phyloP scores from a whole-genome alignment of 73 alveolate species.

The Durusdinium trenchii region DNA sequence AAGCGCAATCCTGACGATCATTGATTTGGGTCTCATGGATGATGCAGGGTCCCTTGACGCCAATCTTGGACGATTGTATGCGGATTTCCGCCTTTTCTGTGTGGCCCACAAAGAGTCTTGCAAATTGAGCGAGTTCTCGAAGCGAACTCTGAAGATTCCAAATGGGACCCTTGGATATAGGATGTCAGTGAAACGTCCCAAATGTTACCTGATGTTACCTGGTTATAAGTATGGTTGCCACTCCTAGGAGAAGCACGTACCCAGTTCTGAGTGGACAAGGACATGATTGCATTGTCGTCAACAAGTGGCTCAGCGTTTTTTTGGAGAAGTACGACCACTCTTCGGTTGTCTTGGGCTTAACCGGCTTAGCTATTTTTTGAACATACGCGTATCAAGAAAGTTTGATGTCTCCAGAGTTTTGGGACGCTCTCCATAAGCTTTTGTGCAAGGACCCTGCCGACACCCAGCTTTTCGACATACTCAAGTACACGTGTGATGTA shows the following conservation, averaged over 20 bases:
- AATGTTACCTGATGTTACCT: not conserved
- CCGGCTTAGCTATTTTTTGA: not conserved
- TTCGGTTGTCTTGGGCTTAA: not conserved
- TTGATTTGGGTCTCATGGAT: not conserved
- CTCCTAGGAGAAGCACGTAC: not conserved
- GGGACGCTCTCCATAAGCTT: too few relatives aligned
- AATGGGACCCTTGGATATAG: not conserved
- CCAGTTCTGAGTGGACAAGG: not conserved
- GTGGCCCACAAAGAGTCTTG: not conserved
- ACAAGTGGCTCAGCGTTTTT: not conserved
- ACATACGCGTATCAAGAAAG: not conserved
- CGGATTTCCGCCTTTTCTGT: not conserved
- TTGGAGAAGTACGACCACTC: not conserved
- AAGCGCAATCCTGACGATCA: not conserved
- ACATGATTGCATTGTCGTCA: not conserved
- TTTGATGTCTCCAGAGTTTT: not conserved
- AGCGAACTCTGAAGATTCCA: not conserved
- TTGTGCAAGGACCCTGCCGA: not conserved
- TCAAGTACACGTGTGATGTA: not conserved
- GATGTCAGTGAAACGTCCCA: not conserved
- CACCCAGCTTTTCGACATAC: not conserved
- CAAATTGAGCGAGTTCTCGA: not conserved
- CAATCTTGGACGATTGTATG: not conserved
- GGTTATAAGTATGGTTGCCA: not conserved
- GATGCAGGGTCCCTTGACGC: not conserved